Base-by-base conservation (phyloP, 129 eudicot genomes). In the Flaveria trinervia region DNA sequence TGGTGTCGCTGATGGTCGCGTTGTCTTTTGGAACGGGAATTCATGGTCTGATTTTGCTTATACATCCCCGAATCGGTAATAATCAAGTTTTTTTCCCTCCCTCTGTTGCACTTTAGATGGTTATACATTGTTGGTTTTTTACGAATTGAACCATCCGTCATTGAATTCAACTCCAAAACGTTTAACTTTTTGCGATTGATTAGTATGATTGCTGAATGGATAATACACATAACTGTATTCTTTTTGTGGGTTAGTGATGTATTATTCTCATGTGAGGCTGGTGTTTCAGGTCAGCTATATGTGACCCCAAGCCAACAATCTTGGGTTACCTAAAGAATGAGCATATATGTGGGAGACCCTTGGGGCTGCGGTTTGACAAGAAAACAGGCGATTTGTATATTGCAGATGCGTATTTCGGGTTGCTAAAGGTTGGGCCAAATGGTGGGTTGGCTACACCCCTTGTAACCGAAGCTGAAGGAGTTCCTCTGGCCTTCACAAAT, bases 291-390 rank as follows among this genome's bases (percentile, higher is more conserved):
- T 86, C 97, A 75, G 80, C 70, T 57, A 77, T 90, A 20, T 93
- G 98, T 71, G 89, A 93, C 71, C 91, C 91, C 15, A 90, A 93
- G 68, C 97, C 96, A 62, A 77, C 88, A 17, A 83, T 84, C 9
- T 8, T 83, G 65, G 79, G 82, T 83, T 90, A 93, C 88, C 36
- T 86, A 70, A 84, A 87, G 87, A 79, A 89, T 64, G 98, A 93
- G 84, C 98, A 93, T 81, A 87, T 90, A 78, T 93, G 98, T 78
- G 98, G 98, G 28, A 85, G 98, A 76, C 97, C 97, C n/a, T 77
- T 93, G 77, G 98, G 98, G 70, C 80, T 93, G 67, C 82, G 98
- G 30, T 93, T 93, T 72, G 88, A 93, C 86, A 91, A 89, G 74
- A 84, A 68, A 75, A 93, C 89, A 14, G 98, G 98, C 36, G 96